Conservation (phyloP, 768 basidiomycete genomes). For the Hypsizygus marmoreus region DNA sequence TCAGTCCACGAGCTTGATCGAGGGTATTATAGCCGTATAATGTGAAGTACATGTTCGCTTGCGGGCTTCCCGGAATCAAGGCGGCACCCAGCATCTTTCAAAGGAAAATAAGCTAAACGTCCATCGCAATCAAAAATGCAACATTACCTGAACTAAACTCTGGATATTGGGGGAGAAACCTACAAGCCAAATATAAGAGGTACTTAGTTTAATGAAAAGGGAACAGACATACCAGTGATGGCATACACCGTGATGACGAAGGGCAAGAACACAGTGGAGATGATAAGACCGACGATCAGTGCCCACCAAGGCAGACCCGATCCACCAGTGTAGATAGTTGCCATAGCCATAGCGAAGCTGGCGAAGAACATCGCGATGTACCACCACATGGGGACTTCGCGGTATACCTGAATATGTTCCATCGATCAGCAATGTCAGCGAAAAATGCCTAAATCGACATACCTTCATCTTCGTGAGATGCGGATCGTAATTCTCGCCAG, state of each 20-base stretch:
- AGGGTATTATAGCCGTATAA: slow-evolving; percentile 49
- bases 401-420: slow-evolving; percentile 22
- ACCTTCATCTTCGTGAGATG: slow-evolving; percentile 61
- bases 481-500: slow-evolving; percentile 45
- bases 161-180: slow-evolving; percentile 41
- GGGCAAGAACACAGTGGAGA: slow-evolving; percentile 50
- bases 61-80: slow-evolving; percentile 48
- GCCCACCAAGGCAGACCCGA: slow-evolving; percentile 58
- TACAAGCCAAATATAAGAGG: slow-evolving; percentile 2
- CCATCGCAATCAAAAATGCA: neutral
- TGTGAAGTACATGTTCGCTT: slow-evolving; percentile 53
- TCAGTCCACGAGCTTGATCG: slow-evolving; percentile 50
- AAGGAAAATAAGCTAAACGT: neutral
- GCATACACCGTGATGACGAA: slow-evolving; percentile 58
- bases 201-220: no score
- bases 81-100: slow-evolving; percentile 50
- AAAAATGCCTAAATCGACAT: slow-evolving; percentile 7
- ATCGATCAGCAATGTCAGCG: neutral
- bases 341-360: slow-evolving; percentile 54
- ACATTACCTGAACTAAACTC: slow-evolving; percentile 31
- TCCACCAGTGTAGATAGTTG: slow-evolving; percentile 52
- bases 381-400: slow-evolving; percentile 54
- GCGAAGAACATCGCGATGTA: slow-evolving; percentile 43
- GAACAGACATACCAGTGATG: slow-evolving; percentile 40
- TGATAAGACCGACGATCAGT: slow-evolving; percentile 50